These are phyloP conservation scores for Phylloporus scabripes DNA, from an alignment of 768 basidiomycete species.

Conservation along the genomic window DNA sequence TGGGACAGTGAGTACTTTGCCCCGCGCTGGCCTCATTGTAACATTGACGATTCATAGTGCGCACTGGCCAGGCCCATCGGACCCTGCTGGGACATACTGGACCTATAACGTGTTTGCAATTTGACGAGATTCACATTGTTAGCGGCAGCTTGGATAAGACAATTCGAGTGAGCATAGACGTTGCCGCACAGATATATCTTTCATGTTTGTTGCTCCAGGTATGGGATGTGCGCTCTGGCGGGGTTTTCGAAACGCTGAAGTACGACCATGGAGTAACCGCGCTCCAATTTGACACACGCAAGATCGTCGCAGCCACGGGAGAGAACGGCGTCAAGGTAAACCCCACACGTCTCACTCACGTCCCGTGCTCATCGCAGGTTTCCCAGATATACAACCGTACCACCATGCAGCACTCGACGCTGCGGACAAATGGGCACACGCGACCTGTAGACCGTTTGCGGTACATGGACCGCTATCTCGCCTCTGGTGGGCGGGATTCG, in stretches of 20 bases:
- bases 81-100: slow-evolving; percentile 90
- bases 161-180: slow-evolving; percentile 56
- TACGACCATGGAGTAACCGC: slow-evolving; percentile 89
- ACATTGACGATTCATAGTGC: slow-evolving; percentile 52
- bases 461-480: slow-evolving; percentile 94
- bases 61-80: slow-evolving; percentile 94
- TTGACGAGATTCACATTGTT: slow-evolving; percentile 91
- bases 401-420: slow-evolving; percentile 77
- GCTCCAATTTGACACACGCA: slow-evolving; percentile 91
- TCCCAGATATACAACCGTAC: slow-evolving; percentile 90
- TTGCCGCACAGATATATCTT: neutral
- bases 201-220: slow-evolving; percentile 46
- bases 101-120: slow-evolving; percentile 91
- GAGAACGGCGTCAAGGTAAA: slow-evolving; percentile 89
- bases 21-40: neutral
- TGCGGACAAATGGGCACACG: slow-evolving; percentile 90
- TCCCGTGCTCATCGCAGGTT: neutral
- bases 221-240: slow-evolving; percentile 93
- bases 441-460: slow-evolving; percentile 82
- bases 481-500: slow-evolving; percentile 84
- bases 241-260: slow-evolving; percentile 80
- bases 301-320: slow-evolving; percentile 86
- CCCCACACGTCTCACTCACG: neutral
- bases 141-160: slow-evolving; percentile 94
- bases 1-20: slow-evolving; percentile 82